Evolutionary conservation across 1,284 basidiomycete genomes (phyloP), one percentile per base, ranked within the genome.

Genomic region (Fomitopsis palustris): DNA sequence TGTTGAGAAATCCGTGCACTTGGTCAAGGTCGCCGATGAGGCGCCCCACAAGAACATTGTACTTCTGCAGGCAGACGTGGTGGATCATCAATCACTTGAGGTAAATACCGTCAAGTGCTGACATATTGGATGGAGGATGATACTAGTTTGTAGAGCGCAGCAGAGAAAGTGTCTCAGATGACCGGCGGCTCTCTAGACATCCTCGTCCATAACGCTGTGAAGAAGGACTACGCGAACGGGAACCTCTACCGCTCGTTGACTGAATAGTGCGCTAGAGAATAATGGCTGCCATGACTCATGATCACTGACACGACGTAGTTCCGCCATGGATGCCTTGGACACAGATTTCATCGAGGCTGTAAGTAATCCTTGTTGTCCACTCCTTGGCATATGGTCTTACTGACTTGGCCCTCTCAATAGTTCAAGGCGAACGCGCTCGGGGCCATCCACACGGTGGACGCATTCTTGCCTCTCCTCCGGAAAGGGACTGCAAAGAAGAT

Each of bases 381-480:
- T 12, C 14, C 3, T n/a, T n/a, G n/a, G n/a, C n/a, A n/a, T n/a
- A n/a, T 14, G 19, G 17, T n/a, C n/a, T n/a, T n/a, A 16, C 54
- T 41, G 8, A 12, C 16, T 3, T 37, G 17, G 7, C 4, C 23
- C 23, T 16, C 2, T 16, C 8, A 21, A 35, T 38, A 69, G 68
- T 70, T 72, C 67, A 67, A 72, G 23, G 62, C 71, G 31, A 80
- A 80, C 63, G 72, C 74, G 33, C 57, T 78, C 42, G 76, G 77
- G 17, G 66, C 70, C 10, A 67, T 78, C 8, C 70, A 72, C 57
- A 70, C 69, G 41, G 76, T 69, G 58, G 73, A 75, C 59, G 69
- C 70, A 0, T 79, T 67, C 59, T 58, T 67, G 4, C 77, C 78
- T 2, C 72, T 80, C 25, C 67, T 80, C n/a, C 66, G 67, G 23